Conservation (phyloP, 306 rosid genomes). For the Alnus glutinosa region DNA sequence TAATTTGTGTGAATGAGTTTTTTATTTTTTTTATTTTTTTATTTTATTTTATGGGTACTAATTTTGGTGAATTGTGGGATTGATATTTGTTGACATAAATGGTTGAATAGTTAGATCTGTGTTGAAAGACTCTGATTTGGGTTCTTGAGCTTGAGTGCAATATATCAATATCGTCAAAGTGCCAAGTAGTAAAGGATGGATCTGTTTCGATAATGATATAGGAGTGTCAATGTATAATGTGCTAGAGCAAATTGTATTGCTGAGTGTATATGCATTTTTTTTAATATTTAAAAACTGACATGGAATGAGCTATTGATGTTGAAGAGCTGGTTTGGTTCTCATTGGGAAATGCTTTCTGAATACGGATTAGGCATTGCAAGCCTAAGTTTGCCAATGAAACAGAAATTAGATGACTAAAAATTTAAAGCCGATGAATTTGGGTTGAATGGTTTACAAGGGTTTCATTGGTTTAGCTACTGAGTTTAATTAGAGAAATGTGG, state of each 20-base stretch:
- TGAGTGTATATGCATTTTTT: not conserved
- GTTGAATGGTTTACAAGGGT: not conserved
- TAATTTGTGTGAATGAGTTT: conserved; percentile 10
- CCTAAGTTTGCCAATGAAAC: not conserved
- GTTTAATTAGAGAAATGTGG: not conserved
- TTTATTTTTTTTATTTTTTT: no score
- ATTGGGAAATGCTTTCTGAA: not conserved
- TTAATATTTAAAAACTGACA: not conserved
- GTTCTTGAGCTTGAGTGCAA: conserved; percentile 24
- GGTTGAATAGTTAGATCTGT: conserved; percentile 50
- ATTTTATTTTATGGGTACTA: not conserved
- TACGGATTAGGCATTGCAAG: not conserved
- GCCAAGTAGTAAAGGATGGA: not conserved
- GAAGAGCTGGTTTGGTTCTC: not conserved
- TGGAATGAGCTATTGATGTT: not conserved
- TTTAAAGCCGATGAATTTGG: not conserved
- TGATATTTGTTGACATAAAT: conserved; percentile 19
- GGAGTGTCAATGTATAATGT: not conserved
- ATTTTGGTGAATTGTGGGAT: not conserved
- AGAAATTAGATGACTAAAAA: not conserved
- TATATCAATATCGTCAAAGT: not conserved
- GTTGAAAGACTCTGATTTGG: conserved; percentile 23
- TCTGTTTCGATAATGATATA: conserved; percentile 11
- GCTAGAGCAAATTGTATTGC: not conserved
- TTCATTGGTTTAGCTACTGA: not conserved